Conservation (phyloP, 2,329 filamentous ascomycete species). For the Ciborinia camelliae region DNA sequence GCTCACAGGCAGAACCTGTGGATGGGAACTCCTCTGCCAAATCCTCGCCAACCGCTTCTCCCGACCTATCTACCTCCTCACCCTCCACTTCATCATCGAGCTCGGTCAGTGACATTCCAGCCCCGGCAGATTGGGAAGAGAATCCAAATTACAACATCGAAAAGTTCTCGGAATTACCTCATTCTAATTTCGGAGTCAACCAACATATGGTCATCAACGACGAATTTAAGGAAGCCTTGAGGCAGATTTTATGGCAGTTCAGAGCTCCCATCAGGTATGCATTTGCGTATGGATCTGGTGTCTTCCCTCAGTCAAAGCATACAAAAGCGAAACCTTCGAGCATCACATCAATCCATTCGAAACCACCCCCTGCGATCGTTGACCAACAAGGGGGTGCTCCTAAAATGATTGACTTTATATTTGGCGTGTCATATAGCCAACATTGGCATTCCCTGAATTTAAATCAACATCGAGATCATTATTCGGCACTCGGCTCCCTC, state of each 20-base stretch:
- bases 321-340: constrained; percentile 51
- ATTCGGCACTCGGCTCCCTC: constrained; percentile 77
- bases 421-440: constrained; percentile 89
- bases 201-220: constrained; percentile 95
- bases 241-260: constrained; percentile 87
- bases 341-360: constrained; percentile 67
- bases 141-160: constrained; percentile 68
- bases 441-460: constrained; percentile 97
- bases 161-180: constrained; percentile 72
- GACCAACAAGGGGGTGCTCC: constrained; percentile 83
- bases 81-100: constrained; percentile 12
- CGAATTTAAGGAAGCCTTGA: constrained; percentile 88
- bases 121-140: constrained; percentile 61
- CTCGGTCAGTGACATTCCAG: constrained; percentile 27
- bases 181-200: constrained; percentile 83
- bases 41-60: constrained; percentile 3
- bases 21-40: constrained; percentile 20
- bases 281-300: constrained; percentile 95
- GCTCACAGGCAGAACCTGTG: background rate
- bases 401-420: constrained; percentile 99
- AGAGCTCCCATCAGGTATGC: constrained; percentile 91
- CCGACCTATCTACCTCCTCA: background rate
- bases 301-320: constrained; percentile 72
- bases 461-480: constrained; percentile 83
- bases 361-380: constrained; percentile 74